Percentiles rank a stretch among this genome's conserved stretches.
These are phyloP conservation scores for Pistacia vera DNA, from an alignment of 345 rosid species.

Conservation along the genomic window DNA sequence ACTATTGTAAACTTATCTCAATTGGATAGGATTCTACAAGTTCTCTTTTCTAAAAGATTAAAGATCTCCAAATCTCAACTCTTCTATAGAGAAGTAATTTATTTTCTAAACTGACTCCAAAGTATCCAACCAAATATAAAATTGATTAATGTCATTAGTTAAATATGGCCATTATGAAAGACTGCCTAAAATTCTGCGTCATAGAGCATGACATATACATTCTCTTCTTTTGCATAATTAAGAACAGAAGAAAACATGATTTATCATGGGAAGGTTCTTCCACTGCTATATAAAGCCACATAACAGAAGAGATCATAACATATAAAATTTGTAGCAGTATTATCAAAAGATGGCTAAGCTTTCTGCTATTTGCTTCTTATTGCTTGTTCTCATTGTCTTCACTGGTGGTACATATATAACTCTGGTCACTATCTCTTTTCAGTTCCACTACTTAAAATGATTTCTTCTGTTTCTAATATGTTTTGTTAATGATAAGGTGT, in stretches of 20 bases:
- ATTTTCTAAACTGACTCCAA: constrained; percentile 1
- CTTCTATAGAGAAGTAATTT: neutral
- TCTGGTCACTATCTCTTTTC: neutral
- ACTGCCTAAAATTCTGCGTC: neutral
- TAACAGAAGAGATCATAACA: too few species aligned
- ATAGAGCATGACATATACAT: neutral
- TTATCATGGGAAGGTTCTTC: neutral
- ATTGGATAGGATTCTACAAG: constrained; percentile 10
- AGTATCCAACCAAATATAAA: neutral
- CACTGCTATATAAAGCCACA: neutral
- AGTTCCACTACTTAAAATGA: neutral
- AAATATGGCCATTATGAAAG: neutral
- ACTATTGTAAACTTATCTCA: neutral
- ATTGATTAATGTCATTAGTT: neutral
- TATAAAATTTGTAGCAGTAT: too few species aligned
- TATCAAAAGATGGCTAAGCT: constrained; percentile 22
- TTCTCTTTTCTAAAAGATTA: constrained; percentile 1
- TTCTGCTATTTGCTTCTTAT: constrained; percentile 12
- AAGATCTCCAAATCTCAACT: neutral
- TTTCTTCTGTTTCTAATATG: neutral
- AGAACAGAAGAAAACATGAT: neutral
- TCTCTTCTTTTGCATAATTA: neutral
- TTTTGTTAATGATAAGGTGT: neutral
- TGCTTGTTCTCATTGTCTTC: constrained; percentile 21
- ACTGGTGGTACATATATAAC: constrained; percentile 7